These are phyloP conservation scores for Cadophora gregata DNA, from an alignment of 2,329 filamentous ascomycete genomes.

Conservation along the genomic window DNA sequence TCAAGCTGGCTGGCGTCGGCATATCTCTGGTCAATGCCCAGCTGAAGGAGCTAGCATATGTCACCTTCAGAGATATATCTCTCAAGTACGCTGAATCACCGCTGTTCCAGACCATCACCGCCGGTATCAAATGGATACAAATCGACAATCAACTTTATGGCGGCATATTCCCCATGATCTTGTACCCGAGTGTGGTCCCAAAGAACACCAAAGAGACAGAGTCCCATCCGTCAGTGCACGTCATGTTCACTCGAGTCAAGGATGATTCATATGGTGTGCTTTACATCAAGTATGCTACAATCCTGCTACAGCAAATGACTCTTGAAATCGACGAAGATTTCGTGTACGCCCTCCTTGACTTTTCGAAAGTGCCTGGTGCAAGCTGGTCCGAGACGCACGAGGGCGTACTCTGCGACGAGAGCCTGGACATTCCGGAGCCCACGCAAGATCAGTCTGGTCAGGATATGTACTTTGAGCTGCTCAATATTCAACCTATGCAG, in stretches of 20 bases:
- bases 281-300: conserved; percentile 97
- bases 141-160: conserved; percentile 99
- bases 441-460: conserved; percentile 83
- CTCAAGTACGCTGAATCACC: conserved; percentile 92
- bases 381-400: conserved; percentile 81
- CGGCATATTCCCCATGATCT: conserved; percentile 94
- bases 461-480: conserved; percentile 96
- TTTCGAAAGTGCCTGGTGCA: conserved; percentile 89
- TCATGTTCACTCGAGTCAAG: conserved; percentile 91
- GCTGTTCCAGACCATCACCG: conserved; percentile 87
- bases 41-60: conserved; percentile 87
- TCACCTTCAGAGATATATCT: conserved; percentile 90
- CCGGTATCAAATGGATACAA: conserved; percentile 98
- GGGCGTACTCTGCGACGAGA: conserved; percentile 86
- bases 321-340: conserved; percentile 98
- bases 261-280: conserved; percentile 97
- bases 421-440: conserved; percentile 90
- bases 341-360: conserved; percentile 94
- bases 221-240: conserved; percentile 91
- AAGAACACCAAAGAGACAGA: conserved; percentile 96
- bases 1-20: conserved; percentile 88
- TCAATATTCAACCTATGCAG: conserved; percentile 98
- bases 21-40: conserved; percentile 94
- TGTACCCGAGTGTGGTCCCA: conserved; percentile 96
- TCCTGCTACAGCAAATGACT: conserved; percentile 97